Conservation (phyloP, 805 yeast genomes). For the Jamesozyma piceae region DNA sequence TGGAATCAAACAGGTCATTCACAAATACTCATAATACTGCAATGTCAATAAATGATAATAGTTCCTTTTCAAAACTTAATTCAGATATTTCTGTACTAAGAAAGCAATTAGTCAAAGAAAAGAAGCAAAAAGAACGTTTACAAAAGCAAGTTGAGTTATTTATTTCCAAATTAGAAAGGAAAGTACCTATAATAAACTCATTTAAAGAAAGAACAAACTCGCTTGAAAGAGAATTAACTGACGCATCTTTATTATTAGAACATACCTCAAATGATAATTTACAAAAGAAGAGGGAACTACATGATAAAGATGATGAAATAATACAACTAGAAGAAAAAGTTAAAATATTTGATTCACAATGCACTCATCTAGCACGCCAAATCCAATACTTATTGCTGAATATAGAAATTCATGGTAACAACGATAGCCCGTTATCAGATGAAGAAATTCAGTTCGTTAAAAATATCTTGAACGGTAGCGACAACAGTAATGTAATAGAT, state of each 20-base stretch:
- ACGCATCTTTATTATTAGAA: constrained; percentile 48
- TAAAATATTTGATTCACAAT: constrained; percentile 41
- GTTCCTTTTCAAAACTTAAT: constrained; percentile 31
- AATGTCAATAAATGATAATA: background rate
- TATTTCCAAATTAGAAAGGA: constrained; percentile 62
- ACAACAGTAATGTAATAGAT: constrained; percentile 36
- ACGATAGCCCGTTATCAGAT: constrained; percentile 49
- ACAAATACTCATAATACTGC: background rate
- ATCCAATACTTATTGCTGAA: constrained; percentile 63
- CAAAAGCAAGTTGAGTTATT: constrained; percentile 61
- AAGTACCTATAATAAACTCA: constrained; percentile 64
- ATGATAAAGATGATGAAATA: constrained; percentile 10
- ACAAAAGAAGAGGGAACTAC: constrained; percentile 22
- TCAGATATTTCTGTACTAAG: constrained; percentile 55
- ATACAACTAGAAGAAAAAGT: constrained; percentile 28
- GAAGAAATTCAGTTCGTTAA: constrained; percentile 55
- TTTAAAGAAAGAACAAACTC: constrained; percentile 48
- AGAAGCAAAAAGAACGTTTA: constrained; percentile 56
- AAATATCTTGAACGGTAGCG: constrained; percentile 28
- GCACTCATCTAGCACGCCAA: constrained; percentile 69
- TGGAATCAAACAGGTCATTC: constrained; percentile 14
- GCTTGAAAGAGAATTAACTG: constrained; percentile 45
- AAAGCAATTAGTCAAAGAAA: constrained; percentile 57
- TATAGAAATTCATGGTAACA: constrained; percentile 44
- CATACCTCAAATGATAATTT: constrained; percentile 44